Conservation (phyloP, 805 yeast species). For the Danielozyma ontarioensis region DNA sequence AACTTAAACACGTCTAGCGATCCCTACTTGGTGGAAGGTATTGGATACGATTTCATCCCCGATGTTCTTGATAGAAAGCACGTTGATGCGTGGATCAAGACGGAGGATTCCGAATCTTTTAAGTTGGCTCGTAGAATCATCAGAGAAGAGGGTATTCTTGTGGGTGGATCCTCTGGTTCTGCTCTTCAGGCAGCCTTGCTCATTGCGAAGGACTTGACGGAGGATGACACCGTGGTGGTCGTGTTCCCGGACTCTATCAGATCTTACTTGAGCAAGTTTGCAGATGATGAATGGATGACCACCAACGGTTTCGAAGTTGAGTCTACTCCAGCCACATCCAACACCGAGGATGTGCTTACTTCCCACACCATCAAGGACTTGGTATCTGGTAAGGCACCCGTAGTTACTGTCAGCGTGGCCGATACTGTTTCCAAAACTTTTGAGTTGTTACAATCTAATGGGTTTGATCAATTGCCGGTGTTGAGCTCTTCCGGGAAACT, state of each 20-base stretch:
- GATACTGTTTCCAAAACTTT: constrained; percentile 63
- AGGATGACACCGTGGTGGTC: constrained; percentile 71
- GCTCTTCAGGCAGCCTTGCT: constrained; percentile 76
- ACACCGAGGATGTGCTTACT: constrained; percentile 37
- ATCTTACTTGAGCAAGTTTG: constrained; percentile 81
- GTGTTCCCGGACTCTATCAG: constrained; percentile 84
- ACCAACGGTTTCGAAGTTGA: constrained; percentile 66
- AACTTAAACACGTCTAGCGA: constrained; percentile 55
- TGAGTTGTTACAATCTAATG: constrained; percentile 64
- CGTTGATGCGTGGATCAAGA: constrained; percentile 80
- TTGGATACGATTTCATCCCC: constrained; percentile 86
- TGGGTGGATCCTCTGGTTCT: constrained; percentile 87
- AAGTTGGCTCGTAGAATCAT: constrained; percentile 76
- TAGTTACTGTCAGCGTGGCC: constrained; percentile 60
- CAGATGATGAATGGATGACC: constrained; percentile 88
- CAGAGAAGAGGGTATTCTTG: constrained; percentile 78
- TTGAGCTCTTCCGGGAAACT: constrained; percentile 55
- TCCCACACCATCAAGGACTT: constrained; percentile 57
- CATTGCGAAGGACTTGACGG: constrained; percentile 63
- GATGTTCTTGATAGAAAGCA: constrained; percentile 63
- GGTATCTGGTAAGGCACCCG: constrained; percentile 63
- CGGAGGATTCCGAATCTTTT: constrained; percentile 78
- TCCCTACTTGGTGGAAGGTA: constrained; percentile 79
- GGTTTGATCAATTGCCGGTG: constrained; percentile 84
- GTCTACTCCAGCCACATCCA: constrained; percentile 36